Base-by-base conservation (phyloP, 176 grass and related monocot species). In the Miscanthus lutarioriparius region DNA sequence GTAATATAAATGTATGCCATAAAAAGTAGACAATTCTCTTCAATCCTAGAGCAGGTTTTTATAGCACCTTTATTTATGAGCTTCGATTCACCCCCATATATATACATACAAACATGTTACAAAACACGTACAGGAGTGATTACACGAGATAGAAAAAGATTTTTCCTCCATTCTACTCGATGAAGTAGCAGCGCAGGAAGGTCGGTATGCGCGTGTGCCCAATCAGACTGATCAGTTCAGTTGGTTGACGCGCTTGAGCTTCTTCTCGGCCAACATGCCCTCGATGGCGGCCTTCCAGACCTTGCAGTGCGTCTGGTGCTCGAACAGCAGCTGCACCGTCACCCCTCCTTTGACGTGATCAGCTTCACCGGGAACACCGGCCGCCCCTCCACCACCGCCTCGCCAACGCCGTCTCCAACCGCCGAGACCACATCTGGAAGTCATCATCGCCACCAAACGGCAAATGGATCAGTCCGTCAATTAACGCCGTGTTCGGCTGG, bases 231-330 rank as follows among this genome's bases (percentile, higher is more conserved):
- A 65, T 7, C 37, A 19, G 15, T 7, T 70, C 30, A 58, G 22
- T 40, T 70, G 8, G 14, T 56, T 67, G 0, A 13, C n/a, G 15
- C 79, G 77, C 59, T 83, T 93, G 39, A 91, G 80, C 66, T 59
- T 64, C 3, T 66, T 49, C 10, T 80, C 77, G 17, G 86, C 92
- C 12, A 94, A 56, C 65, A 97, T 84, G 72, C 78, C 68, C 14
- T 79, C 87, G 40, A 97, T 90, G 78, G 88, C 83, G 49, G 90
- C 90, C 53, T 83, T 94, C 92, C 95, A 97, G 63, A 91, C 61
- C 88, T 90, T 97, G 68, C 83, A 92, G 76, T 84, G 89, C 79
- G 37, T 94, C 71, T 89, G 86, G 82, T 91, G 82, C 35, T 94
- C 90, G 73, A 97, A 82, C 83, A 97, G 86, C 39, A 94, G 77